phyloP scores from a whole-genome alignment of 371 early-diverging fungal genomes.

The Smittium mucronatum region DNA sequence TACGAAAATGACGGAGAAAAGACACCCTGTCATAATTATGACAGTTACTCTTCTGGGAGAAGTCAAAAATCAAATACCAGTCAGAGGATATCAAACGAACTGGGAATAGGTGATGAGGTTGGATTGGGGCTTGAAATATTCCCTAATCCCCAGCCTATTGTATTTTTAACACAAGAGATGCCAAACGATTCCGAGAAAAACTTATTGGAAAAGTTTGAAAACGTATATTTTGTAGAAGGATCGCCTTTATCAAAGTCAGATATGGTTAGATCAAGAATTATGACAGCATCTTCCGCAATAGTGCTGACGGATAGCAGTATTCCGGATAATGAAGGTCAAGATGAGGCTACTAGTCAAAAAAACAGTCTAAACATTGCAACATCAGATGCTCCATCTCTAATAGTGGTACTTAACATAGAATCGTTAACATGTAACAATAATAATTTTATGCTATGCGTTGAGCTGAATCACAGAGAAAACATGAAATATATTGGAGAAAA shows the following conservation, averaged over 20 bases:
- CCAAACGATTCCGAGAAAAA: constrained; percentile 29
- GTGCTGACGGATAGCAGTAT: constrained; percentile 36
- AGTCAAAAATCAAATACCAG: not conserved
- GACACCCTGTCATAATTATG: not conserved
- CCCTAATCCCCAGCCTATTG: constrained; percentile 36
- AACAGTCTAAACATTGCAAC: not conserved
- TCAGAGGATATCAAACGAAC: not conserved
- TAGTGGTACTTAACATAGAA: constrained; percentile 52
- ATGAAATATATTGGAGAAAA: constrained; percentile 52
- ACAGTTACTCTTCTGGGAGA: not conserved
- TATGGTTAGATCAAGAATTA: constrained; percentile 41
- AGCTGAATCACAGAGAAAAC: constrained; percentile 53
- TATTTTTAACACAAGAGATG: constrained; percentile 38
- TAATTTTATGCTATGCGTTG: constrained; percentile 45
- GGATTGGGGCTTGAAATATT: constrained; percentile 10
- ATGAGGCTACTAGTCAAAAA: not conserved
- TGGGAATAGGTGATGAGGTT: not conserved
- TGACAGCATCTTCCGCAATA: constrained; percentile 36
- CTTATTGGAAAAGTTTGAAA: constrained; percentile 34
- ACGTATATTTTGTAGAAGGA: constrained; percentile 42
- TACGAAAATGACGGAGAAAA: not conserved
- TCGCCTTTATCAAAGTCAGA: constrained; percentile 42
- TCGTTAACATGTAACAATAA: constrained; percentile 34
- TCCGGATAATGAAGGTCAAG: not conserved
- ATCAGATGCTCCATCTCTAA: constrained; percentile 46